Evolutionary conservation across 495 filamentous ascomycete genomes (phyloP), one percentile per base, ranked within the genome.

Genomic region (Hypoxylon crocopeplum): DNA sequence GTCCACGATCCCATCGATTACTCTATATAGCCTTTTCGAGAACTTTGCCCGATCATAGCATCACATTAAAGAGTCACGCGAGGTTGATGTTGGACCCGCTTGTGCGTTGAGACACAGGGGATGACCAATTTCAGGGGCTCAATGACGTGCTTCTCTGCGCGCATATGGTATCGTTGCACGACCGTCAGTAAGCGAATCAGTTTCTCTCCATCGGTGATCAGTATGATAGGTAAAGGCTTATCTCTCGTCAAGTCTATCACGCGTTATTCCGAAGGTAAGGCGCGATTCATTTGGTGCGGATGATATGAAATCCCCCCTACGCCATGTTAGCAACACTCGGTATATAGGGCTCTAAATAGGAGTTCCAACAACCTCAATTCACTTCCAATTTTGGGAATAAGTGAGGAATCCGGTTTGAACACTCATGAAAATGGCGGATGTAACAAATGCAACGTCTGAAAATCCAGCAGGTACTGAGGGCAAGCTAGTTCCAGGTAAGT

Each of bases 101-200:
- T 34, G 12, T 34, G 8, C 19, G 29, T 47, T 21, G 36, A 36
- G 44, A 34, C 21, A 49, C 11, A 44, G 48, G 30, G 7, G 21
- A 64, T 59, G 54, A 34, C 21, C 25, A 59, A 64, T 64, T 59
- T 40, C 54, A 59, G 44, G 49, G 60, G 48, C 48, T 7, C 13
- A 20, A 64, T 64, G 60, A 27, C 60, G 60, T 64, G 54, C 60
- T 64, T 39, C 16, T 25, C 13, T 24, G 15, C 19, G 34, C 20
- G 45, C 51, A 51, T 27, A 20, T 29, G 11, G 2, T 47, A 55
- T 46, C 44, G 55, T 49, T 20, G 50, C 55, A 59, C 61, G 25
- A 25, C 10, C 19, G 7, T 29, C 21, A 13, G 12, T 19, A 17
- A 42, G 41, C 61, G 40, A 58, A 58, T 58, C 48, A 48, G 29